These are phyloP conservation scores for Pseudogymnoascus sp. DNA, from an alignment of 2,329 filamentous ascomycete species.

Conservation along the genomic window DNA sequence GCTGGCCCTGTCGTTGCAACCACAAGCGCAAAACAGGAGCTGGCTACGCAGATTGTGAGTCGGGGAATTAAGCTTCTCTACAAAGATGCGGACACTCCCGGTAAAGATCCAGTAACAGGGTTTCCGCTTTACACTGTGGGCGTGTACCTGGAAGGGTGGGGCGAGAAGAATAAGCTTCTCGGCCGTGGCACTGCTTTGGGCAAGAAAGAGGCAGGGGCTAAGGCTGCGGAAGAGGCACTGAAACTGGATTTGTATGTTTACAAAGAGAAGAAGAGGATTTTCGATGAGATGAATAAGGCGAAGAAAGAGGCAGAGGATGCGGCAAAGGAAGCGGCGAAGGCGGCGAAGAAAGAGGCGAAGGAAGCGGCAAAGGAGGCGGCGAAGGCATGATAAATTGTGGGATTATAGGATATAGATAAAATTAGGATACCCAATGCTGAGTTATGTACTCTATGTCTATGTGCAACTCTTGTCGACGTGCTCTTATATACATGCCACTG, in stretches of 20 bases:
- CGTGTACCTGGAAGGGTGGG: conserved; percentile 61
- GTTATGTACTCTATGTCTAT: conserved; percentile 3
- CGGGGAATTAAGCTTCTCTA: conserved; percentile 54
- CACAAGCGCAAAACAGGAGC: conserved; percentile 43
- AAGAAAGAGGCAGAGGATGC: conserved; percentile 18
- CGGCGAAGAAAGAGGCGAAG: background rate
- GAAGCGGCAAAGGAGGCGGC: background rate
- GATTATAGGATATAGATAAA: background rate
- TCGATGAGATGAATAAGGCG: conserved; percentile 31
- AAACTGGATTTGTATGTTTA: conserved; percentile 49
- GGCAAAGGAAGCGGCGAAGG: background rate
- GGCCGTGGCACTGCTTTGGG: conserved; percentile 56
- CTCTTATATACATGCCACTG: background rate
- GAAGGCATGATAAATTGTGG: background rate
- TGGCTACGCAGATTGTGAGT: conserved; percentile 42
- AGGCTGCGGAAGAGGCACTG: conserved; percentile 57
- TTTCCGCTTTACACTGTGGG: conserved; percentile 55
- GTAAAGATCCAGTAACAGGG: conserved; percentile 46
- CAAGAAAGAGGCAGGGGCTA: conserved; percentile 62
- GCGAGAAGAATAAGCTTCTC: conserved; percentile 53
- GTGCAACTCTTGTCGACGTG: background rate
- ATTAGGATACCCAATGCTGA: conserved; percentile 2
- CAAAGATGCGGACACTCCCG: conserved; percentile 45
- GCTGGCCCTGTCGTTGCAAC: background rate
- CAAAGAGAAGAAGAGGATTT: conserved; percentile 38